These are phyloP conservation scores for Magnolia kwangsiensis DNA, from an alignment of 164 flowering plant genomes.

Conservation along the genomic window DNA sequence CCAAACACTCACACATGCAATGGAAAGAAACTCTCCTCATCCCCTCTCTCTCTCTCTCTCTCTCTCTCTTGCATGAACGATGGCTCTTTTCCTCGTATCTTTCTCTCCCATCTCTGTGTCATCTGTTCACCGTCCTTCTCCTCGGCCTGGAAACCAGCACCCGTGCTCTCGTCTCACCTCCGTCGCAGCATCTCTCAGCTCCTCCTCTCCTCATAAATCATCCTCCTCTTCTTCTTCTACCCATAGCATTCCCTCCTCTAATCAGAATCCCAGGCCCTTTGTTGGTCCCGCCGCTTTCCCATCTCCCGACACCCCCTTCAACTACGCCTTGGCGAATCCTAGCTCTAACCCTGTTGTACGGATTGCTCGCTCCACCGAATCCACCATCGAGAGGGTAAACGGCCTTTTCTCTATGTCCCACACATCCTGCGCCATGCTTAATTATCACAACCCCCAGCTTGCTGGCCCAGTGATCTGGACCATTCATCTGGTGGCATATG, in stretches of 20 bases:
- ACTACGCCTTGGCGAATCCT: slow-evolving; percentile 35
- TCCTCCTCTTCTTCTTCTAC: slow-evolving; percentile 16
- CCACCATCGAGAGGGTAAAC: slow-evolving; percentile 63
- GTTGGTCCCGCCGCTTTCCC: slow-evolving; percentile 21
- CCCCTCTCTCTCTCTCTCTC: not conserved
- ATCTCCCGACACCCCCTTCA: slow-evolving; percentile 20
- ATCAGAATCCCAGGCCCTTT: slow-evolving; percentile 16
- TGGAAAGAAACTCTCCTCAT: not conserved
- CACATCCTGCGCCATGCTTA: not conserved
- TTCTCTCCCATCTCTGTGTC: not conserved
- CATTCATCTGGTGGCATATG: not conserved
- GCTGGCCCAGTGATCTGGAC: not conserved
- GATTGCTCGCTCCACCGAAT: slow-evolving; percentile 51
- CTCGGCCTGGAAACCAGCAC: not conserved
- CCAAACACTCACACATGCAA: not conserved
- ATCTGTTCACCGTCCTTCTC: not conserved
- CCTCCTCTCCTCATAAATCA: not conserved
- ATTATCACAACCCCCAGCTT: too few species aligned
- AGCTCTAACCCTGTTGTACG: slow-evolving; percentile 29
- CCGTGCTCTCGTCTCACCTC: not conserved
- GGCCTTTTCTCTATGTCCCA: not conserved
- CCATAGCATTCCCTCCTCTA: slow-evolving; percentile 4
- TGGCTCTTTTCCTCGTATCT: slow-evolving; percentile 5
- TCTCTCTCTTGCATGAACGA: not conserved
- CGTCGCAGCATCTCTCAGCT: not conserved